Evolutionary conservation across 179 eudicot species (phyloP).

Genomic region (Drosera spatulata): DNA sequence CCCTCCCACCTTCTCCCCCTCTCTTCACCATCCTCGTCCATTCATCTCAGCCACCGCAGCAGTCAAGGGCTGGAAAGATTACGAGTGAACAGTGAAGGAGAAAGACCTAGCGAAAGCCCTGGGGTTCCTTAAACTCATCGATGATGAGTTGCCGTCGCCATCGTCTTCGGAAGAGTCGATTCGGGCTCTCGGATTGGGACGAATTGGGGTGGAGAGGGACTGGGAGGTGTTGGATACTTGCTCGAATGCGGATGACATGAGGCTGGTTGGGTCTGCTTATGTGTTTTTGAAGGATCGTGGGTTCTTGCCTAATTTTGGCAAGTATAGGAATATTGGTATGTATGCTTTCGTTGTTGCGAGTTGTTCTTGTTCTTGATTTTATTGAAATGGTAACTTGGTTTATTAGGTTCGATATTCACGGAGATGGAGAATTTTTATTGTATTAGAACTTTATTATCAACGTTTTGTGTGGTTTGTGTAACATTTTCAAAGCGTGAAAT

Average conservation of each 20-base stretch:
- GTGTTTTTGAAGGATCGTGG: slow-evolving; percentile 58
- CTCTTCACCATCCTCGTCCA: no score
- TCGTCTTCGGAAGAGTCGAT: slow-evolving; percentile 10
- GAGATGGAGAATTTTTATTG: no score
- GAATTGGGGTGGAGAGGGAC: slow-evolving; percentile 43
- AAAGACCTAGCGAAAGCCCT: slow-evolving; percentile 84
- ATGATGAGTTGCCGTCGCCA: slow-evolving; percentile 10
- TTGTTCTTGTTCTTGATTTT: background rate
- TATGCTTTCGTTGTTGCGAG: background rate
- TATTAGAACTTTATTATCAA: no score
- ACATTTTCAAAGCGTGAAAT: no score
- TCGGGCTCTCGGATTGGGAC: slow-evolving; percentile 14
- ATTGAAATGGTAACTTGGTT: background rate
- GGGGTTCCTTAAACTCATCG: slow-evolving; percentile 34
- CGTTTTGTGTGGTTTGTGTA: no score
- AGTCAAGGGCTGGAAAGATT: slow-evolving; percentile 66
- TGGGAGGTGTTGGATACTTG: slow-evolving; percentile 91
- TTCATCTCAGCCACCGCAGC: slow-evolving; percentile 12
- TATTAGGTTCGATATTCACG: no score
- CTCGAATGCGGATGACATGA: slow-evolving; percentile 90
- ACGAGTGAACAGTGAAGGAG: slow-evolving; percentile 74
- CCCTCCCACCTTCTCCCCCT: no score
- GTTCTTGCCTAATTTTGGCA: slow-evolving; percentile 65
- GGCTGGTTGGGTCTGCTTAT: slow-evolving; percentile 74
- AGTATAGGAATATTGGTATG: slow-evolving; percentile 58